These are phyloP conservation scores for Ramaria rubella DNA, from an alignment of 768 basidiomycete genomes.

Conservation along the genomic window DNA sequence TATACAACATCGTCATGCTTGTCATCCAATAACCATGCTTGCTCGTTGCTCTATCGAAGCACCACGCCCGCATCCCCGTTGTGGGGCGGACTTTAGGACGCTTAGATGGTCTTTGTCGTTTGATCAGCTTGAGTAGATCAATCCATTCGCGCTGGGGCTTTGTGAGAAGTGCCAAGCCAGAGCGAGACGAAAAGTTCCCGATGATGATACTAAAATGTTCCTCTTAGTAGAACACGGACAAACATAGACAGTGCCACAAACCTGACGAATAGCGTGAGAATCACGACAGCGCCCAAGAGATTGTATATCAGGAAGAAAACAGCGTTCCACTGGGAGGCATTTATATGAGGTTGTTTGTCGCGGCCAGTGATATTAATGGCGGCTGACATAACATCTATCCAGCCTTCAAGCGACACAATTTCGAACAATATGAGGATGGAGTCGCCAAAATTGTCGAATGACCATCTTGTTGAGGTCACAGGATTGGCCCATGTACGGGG, in stretches of 20 bases:
- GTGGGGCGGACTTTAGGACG: conserved; percentile 60
- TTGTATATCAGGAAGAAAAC: conserved; percentile 92
- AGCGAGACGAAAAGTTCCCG: conserved; percentile 81
- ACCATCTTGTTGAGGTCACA: conserved; percentile 73
- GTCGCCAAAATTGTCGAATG: conserved; percentile 80
- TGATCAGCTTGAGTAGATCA: conserved; percentile 83
- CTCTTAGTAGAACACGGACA: not conserved
- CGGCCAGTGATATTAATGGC: conserved; percentile 71
- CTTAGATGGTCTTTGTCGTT: conserved; percentile 79
- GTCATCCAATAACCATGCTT: conserved; percentile 94
- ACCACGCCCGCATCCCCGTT: conserved; percentile 64
- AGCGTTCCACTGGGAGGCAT: conserved; percentile 74
- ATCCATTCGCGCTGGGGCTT: conserved; percentile 90
- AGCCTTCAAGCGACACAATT: conserved; percentile 92
- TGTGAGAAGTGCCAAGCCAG: conserved; percentile 81
- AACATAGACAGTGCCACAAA: conserved; percentile 27
- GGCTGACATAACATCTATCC: conserved; percentile 87
- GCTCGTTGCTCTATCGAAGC: conserved; percentile 81
- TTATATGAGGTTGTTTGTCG: conserved; percentile 62
- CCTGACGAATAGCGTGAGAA: conserved; percentile 89
- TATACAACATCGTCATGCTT: conserved; percentile 69
- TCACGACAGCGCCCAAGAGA: conserved; percentile 82
- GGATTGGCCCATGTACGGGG: conserved; percentile 92
- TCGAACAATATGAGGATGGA: conserved; percentile 91
- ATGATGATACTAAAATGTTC: conserved; percentile 80